Conservation (phyloP, 768 basidiomycete species). For the Hirschioporus abietinus region DNA sequence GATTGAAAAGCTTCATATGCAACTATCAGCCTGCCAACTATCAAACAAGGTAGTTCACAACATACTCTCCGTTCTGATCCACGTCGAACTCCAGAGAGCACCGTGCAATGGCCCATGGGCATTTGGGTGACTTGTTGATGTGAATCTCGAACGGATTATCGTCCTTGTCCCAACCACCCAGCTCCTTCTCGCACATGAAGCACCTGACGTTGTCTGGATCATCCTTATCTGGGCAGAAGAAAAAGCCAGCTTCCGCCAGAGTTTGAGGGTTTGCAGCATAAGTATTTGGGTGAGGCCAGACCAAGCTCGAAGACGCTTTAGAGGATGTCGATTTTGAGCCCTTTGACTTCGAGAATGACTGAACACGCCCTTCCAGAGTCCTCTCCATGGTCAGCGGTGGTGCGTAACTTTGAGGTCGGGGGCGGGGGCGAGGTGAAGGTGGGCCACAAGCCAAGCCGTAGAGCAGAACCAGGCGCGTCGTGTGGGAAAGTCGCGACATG, state of each 20-base stretch:
- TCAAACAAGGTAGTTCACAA: not conserved
- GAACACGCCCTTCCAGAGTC: conserved; percentile 12
- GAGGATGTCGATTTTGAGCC: conserved; percentile 46
- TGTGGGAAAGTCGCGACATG: not conserved
- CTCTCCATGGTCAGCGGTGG: not conserved
- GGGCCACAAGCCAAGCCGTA: too few species aligned
- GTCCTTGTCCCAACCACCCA: conserved; percentile 77
- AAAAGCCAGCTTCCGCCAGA: conserved; percentile 89
- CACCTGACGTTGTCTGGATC: conserved; percentile 77
- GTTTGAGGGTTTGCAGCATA: conserved; percentile 67
- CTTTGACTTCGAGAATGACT: conserved; percentile 62
- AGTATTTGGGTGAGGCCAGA: conserved; percentile 71
- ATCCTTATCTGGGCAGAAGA: conserved; percentile 62
- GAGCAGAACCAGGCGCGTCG: not conserved
- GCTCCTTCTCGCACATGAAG: conserved; percentile 75
- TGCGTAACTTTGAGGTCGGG: not conserved
- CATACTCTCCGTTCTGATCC: conserved; percentile 53
- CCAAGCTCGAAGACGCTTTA: conserved; percentile 32
- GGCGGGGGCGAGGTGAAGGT: not conserved
- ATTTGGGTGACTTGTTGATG: conserved; percentile 52
- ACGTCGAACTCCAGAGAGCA: conserved; percentile 63
- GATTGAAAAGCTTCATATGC: conserved; percentile 47
- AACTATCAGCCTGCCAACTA: not conserved
- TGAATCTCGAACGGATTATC: conserved; percentile 90
- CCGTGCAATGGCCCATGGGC: conserved; percentile 77